Evolutionary conservation across 805 yeast species (phyloP).

Genomic region (Candida coleopterorum): DNA sequence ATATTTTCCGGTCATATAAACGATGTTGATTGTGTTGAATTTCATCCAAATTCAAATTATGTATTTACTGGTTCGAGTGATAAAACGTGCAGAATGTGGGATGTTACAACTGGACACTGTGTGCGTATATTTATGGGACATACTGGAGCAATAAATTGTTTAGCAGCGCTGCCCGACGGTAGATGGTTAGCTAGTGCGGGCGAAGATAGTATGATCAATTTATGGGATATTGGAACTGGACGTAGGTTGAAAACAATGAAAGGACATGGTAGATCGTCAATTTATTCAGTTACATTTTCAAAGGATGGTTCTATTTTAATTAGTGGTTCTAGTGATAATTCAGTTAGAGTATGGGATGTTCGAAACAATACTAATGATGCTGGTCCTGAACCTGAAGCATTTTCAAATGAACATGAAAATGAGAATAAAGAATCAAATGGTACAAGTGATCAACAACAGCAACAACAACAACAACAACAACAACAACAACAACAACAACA

Average conservation of each 20-base stretch:
- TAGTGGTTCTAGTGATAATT: slow-evolving; percentile 87
- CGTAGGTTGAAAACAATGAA: slow-evolving; percentile 84
- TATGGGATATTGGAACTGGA: slow-evolving; percentile 95
- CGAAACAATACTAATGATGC: slow-evolving; percentile 79
- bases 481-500: slow-evolving; percentile 14
- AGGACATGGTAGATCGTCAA: slow-evolving; percentile 87
- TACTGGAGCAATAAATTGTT: slow-evolving; percentile 77
- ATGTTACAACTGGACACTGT: slow-evolving; percentile 78
- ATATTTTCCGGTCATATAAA: slow-evolving; percentile 96
- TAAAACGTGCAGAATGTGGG: slow-evolving; percentile 98
- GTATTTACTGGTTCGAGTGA: slow-evolving; percentile 94
- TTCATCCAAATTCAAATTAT: slow-evolving; percentile 95
- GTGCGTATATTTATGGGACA: slow-evolving; percentile 93
- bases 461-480: not conserved
- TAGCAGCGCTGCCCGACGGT: slow-evolving; percentile 95
- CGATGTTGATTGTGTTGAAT: slow-evolving; percentile 91
- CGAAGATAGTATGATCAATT: slow-evolving; percentile 80
- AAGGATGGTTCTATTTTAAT: slow-evolving; percentile 86
- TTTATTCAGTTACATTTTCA: slow-evolving; percentile 79
- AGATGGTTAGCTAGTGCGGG: slow-evolving; percentile 95
- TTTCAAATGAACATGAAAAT: slow-evolving; percentile 22
- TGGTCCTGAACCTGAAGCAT: slow-evolving; percentile 73
- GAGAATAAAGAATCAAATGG: not conserved
- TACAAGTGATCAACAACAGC: not conserved
- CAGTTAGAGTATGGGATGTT: slow-evolving; percentile 95